Percentiles rank a stretch among this genome's conserved stretches.
Evolutionary conservation across 2,329 filamentous ascomycete genomes (phyloP).

Genomic region (Fusarium acutatum): DNA sequence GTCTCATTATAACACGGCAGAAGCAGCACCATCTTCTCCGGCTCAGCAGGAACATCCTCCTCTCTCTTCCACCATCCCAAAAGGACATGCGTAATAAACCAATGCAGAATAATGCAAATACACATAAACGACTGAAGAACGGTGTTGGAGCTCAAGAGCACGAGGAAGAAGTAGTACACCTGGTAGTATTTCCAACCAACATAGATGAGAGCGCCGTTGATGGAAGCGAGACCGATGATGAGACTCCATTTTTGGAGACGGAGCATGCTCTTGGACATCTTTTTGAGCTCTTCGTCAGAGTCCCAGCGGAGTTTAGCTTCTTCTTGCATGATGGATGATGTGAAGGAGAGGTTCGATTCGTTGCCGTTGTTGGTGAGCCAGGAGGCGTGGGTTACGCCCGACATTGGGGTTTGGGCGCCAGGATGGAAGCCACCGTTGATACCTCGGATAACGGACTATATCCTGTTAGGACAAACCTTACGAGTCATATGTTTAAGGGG

Average conservation of each 20-base stretch:
- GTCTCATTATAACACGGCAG: conserved; percentile 62
- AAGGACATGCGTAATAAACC: conserved; percentile 43
- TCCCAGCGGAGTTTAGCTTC: conserved; percentile 53
- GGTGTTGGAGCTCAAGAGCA: conserved; percentile 57
- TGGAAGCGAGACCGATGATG: conserved; percentile 45
- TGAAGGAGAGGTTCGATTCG: conserved; percentile 48
- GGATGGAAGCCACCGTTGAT: conserved; percentile 46
- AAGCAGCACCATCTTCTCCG: conserved; percentile 55
- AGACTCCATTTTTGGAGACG: conserved; percentile 52
- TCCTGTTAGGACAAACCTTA: not conserved
- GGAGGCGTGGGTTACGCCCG: conserved; percentile 43
- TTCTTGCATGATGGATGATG: conserved; percentile 49
- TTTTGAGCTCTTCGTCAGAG: conserved; percentile 50
- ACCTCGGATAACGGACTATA: conserved; percentile 46
- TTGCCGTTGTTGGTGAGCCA: conserved; percentile 45
- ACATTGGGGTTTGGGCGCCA: conserved; percentile 45
- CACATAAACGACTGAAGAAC: conserved; percentile 55
- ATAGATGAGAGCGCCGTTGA: conserved; percentile 50
- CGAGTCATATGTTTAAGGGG: accelerated
- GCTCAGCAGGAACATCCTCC: conserved; percentile 48
- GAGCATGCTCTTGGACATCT: conserved; percentile 49
- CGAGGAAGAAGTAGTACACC: conserved; percentile 54
- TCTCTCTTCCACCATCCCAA: conserved; percentile 44
- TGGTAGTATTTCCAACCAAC: conserved; percentile 50
- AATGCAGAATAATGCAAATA: conserved; percentile 47